A percentile compares a stretch with the other conserved stretches of the same genome.
phyloP scores from a whole-genome alignment of 441 rosid species.

The Euphorbia corollata region DNA sequence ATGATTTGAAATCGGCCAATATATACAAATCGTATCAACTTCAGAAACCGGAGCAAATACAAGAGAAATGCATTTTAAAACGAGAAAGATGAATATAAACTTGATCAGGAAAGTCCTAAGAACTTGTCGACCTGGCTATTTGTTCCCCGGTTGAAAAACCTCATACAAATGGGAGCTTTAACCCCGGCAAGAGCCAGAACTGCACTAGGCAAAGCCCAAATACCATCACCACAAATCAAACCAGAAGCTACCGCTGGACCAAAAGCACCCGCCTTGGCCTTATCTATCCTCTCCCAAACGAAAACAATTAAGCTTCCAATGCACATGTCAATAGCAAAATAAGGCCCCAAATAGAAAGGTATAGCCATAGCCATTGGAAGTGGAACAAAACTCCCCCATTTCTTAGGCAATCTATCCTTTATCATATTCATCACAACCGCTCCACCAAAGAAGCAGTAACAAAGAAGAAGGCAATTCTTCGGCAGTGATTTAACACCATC shows the following conservation, averaged over 20 bases:
- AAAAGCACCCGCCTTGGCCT: conserved; percentile 60
- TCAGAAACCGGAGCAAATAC: not conserved
- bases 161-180: conserved; percentile 87
- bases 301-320: conserved; percentile 68
- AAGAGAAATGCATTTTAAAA: not conserved
- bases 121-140: conserved; percentile 9
- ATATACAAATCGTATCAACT: too few relatives aligned
- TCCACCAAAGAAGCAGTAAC: conserved; percentile 52
- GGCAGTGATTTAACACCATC: too few relatives aligned
- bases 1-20: too few relatives aligned
- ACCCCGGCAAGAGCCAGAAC: conserved; percentile 65
- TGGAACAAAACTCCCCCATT: conserved; percentile 51
- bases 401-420: conserved; percentile 40
- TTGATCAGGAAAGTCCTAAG: conserved; percentile 4
- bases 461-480: conserved; percentile 67
- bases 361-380: conserved; percentile 86
- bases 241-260: conserved; percentile 85
- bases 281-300: conserved; percentile 60
- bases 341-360: conserved; percentile 73
- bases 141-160: conserved; percentile 29
- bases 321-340: conserved; percentile 82
- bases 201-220: conserved; percentile 73
- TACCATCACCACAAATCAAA: conserved; percentile 82
- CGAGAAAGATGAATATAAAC: not conserved
- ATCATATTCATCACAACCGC: conserved; percentile 52